These are phyloP conservation scores for Kurtzmaniella quercitrusa DNA, from an alignment of 1,139 yeast species.

Conservation along the genomic window DNA sequence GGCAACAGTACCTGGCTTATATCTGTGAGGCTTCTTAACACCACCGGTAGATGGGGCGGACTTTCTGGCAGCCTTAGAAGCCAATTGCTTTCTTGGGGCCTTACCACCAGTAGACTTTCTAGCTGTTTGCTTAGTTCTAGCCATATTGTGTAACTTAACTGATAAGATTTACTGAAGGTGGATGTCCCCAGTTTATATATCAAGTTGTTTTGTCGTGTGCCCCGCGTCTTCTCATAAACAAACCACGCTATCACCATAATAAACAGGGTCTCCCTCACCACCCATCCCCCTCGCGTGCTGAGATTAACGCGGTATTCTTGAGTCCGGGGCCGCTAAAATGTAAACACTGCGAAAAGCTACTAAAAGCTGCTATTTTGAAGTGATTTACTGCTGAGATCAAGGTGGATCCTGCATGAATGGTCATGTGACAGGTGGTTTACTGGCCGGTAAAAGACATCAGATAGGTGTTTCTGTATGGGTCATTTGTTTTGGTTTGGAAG, in stretches of 20 bases:
- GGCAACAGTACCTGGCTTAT: constrained; percentile 99
- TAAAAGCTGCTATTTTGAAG: neutral
- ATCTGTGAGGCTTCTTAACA: constrained; percentile 99
- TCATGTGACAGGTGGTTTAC: no score
- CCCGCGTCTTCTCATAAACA: neutral
- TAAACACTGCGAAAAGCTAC: neutral
- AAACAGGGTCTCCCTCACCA: neutral
- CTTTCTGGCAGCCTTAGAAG: constrained; percentile 98
- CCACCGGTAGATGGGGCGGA: constrained; percentile 98
- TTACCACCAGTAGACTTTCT: constrained; percentile 99
- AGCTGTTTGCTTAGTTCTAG: constrained; percentile 98
- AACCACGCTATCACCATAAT: neutral
- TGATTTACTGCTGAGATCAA: no score
- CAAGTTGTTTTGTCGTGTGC: neutral
- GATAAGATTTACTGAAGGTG: constrained; percentile 8
- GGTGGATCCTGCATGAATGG: no score
- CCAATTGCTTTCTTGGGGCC: constrained; percentile 99
- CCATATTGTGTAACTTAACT: constrained; percentile 47
- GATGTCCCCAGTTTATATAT: neutral
- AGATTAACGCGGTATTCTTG: neutral
- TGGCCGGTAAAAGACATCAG: no score
- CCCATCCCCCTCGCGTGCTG: neutral
- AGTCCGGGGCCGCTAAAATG: neutral
- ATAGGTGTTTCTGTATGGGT: no score
- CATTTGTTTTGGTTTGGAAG: no score